Conservation (phyloP, 2,329 filamentous ascomycete genomes). For the Fusarium coicis region DNA sequence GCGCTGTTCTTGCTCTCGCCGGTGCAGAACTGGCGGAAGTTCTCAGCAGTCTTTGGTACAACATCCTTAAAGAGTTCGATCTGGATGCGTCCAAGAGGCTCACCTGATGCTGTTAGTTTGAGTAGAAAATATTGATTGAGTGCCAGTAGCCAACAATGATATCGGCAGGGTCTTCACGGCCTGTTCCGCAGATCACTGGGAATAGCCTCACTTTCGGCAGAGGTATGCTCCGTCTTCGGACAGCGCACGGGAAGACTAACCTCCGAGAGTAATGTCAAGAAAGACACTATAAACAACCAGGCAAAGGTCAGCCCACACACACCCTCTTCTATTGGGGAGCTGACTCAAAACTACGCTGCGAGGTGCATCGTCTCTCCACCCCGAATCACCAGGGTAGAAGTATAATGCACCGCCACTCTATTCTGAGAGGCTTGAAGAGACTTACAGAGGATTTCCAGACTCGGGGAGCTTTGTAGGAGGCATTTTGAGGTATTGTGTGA, state of each 20-base stretch:
- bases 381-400: constrained; percentile 20
- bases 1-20: constrained; percentile 85
- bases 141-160: neutral
- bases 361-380: constrained; percentile 31
- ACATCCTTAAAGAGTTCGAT: constrained; percentile 90
- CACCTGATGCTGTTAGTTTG: constrained; percentile 64
- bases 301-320: constrained; percentile 39
- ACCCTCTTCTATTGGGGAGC: constrained; percentile 16
- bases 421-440: constrained; percentile 18
- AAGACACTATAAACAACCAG: constrained; percentile 63
- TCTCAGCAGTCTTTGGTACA: constrained; percentile 90
- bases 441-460: constrained; percentile 61
- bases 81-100: constrained; percentile 86
- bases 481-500: constrained; percentile 45
- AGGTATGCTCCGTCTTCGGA: constrained; percentile 16
- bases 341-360: constrained; percentile 29
- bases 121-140: neutral
- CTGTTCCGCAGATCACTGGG: constrained; percentile 9
- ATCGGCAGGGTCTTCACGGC: neutral
- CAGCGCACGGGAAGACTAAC: constrained; percentile 53
- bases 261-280: constrained; percentile 83
- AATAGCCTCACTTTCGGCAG: constrained; percentile 32
- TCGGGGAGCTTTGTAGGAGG: constrained; percentile 58
- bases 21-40: constrained; percentile 97
- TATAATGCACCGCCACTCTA: constrained; percentile 26